A percentile compares a stretch with the other conserved stretches of the same genome.
These are phyloP conservation scores for Mercurialis annua DNA, from an alignment of 345 rosid species.

Conservation along the genomic window DNA sequence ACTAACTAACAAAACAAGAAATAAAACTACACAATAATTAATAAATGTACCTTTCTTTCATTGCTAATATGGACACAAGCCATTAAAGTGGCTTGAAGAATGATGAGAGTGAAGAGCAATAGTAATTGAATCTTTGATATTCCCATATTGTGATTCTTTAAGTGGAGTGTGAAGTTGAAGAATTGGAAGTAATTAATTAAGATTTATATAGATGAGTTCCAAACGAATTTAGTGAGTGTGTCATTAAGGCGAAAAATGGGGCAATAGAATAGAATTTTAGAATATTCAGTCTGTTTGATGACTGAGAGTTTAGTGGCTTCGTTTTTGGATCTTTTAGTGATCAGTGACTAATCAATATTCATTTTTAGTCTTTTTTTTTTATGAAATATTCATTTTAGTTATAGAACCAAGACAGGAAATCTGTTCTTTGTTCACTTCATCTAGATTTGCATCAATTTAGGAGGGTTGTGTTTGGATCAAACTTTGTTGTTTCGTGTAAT, in stretches of 20 bases:
- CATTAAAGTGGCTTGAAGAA: slow-evolving; percentile 8
- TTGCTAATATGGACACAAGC: slow-evolving; percentile 12
- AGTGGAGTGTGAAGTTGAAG: background rate
- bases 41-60: slow-evolving; percentile 34
- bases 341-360: background rate
- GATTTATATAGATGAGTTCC: slow-evolving; percentile 1
- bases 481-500: no score
- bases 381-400: no score
- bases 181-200: background rate
- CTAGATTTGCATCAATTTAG: background rate
- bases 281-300: background rate
- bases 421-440: background rate
- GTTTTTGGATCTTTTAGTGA: slow-evolving; percentile 28
- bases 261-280: background rate
- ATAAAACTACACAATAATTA: no score
- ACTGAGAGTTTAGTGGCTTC: slow-evolving; percentile 27
- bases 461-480: no score
- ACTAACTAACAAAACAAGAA: no score
- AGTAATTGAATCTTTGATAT: background rate
- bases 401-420: background rate
- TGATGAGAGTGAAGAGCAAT: slow-evolving; percentile 12
- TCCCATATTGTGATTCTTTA: background rate
- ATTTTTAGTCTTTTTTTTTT: background rate
- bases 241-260: background rate
- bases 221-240: background rate